Evolutionary conservation across 2,329 filamentous ascomycete species (phyloP).

Genomic region (Cryphonectria radicalis): DNA sequence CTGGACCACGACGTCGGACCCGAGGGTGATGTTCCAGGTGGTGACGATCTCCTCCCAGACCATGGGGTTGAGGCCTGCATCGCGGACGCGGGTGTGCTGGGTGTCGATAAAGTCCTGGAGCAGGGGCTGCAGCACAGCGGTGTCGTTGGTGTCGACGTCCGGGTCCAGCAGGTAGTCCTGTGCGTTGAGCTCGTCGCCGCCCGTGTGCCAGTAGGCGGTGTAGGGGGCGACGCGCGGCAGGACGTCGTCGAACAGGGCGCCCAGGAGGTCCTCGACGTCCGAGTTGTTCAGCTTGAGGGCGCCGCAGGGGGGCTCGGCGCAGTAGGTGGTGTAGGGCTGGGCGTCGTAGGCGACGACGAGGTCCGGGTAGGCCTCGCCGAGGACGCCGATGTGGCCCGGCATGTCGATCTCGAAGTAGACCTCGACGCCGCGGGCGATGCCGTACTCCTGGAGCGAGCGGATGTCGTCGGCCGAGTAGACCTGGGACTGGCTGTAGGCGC

Average conservation of each 20-base stretch:
- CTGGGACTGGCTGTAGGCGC: conserved; percentile 70
- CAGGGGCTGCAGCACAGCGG: conserved; percentile 69
- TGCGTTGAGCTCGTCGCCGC: conserved; percentile 84
- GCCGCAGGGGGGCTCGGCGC: conserved; percentile 66
- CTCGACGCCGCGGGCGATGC: conserved; percentile 68
- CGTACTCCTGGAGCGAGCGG: conserved; percentile 70
- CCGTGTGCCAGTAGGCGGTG: conserved; percentile 79
- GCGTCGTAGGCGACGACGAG: conserved; percentile 68
- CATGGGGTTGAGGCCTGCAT: conserved; percentile 69
- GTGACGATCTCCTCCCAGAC: conserved; percentile 90
- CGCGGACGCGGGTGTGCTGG: conserved; percentile 67
- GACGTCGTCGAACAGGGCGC: conserved; percentile 74
- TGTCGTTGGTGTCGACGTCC: conserved; percentile 69
- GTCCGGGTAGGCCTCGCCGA: conserved; percentile 70
- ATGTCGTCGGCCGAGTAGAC: conserved; percentile 72
- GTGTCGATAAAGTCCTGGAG: conserved; percentile 78
- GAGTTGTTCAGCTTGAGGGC: conserved; percentile 78
- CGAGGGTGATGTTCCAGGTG: conserved; percentile 76
- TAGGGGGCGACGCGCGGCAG: conserved; percentile 73
- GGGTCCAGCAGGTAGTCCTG: conserved; percentile 77
- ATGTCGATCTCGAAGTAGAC: conserved; percentile 80
- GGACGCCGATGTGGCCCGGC: conserved; percentile 76
- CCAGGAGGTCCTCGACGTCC: conserved; percentile 71
- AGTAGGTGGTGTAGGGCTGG: conserved; percentile 62
- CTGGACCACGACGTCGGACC: conserved; percentile 74